A percentile compares a stretch with the other conserved stretches of the same genome.
These are phyloP conservation scores for Dothistroma pini DNA, from an alignment of 2,329 filamentous ascomycete genomes.

Conservation along the genomic window DNA sequence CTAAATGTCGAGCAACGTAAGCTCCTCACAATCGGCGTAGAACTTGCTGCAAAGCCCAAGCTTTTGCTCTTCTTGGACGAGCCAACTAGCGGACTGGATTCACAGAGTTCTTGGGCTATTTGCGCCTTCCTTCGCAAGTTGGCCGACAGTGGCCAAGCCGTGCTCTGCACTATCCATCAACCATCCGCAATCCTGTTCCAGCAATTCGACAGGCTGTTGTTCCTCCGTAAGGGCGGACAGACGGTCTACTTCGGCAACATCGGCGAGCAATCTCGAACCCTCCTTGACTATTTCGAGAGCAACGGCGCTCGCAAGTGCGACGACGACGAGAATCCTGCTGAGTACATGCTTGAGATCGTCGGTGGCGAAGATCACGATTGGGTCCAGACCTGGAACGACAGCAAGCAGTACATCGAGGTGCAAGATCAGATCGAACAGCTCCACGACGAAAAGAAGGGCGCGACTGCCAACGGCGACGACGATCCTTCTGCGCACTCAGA, in stretches of 20 bases:
- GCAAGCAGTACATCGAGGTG: conserved; percentile 30
- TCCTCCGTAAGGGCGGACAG: conserved; percentile 43
- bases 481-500: conserved; percentile 39
- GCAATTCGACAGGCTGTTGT: conserved; percentile 44
- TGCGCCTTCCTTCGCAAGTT: conserved; percentile 60
- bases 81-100: conserved; percentile 59
- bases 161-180: conserved; percentile 49
- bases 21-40: conserved; percentile 55
- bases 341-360: conserved; percentile 65
- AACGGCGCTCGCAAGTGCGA: conserved; percentile 60
- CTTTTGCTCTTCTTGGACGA: conserved; percentile 61
- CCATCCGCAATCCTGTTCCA: conserved; percentile 45
- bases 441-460: conserved; percentile 35
- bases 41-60: conserved; percentile 47
- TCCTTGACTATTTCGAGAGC: conserved; percentile 55
- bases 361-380: conserved; percentile 40
- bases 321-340: conserved; percentile 63
- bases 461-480: conserved; percentile 26
- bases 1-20: conserved; percentile 62
- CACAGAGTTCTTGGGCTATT: conserved; percentile 62
- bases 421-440: conserved; percentile 40
- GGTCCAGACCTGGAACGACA: conserved; percentile 40
- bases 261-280: conserved; percentile 40
- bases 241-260: conserved; percentile 49
- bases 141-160: conserved; percentile 46